These are phyloP conservation scores for Albophoma yamanashiensis DNA, from an alignment of 2,329 filamentous ascomycete species.

Conservation along the genomic window DNA sequence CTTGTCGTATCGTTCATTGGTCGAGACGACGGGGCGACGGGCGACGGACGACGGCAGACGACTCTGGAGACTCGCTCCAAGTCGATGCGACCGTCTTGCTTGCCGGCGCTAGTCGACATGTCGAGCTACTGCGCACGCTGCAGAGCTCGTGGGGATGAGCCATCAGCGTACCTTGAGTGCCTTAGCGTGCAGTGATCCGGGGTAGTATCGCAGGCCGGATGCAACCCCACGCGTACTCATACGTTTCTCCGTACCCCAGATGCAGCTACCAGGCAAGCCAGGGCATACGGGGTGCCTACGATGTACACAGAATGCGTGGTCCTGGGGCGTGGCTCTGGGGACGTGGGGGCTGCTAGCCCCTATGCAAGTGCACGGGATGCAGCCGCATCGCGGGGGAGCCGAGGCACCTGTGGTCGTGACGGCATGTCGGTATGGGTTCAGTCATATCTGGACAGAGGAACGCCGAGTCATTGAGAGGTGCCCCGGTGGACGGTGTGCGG, in stretches of 20 bases:
- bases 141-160: not conserved
- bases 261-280: not conserved
- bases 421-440: not conserved
- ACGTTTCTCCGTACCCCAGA: not conserved
- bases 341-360: not conserved
- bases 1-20: not conserved
- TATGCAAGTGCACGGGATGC: not conserved
- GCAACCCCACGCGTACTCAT: not conserved
- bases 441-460: not conserved
- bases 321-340: not conserved
- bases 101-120: not conserved
- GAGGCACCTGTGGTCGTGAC: not conserved
- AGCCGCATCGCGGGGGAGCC: not conserved
- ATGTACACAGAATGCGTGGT: not conserved
- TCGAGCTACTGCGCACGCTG: not conserved
- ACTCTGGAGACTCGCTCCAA: not conserved
- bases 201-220: not conserved
- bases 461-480: not conserved
- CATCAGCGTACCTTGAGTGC: too few species aligned
- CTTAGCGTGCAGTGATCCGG: not conserved
- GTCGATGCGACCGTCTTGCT: too few species aligned
- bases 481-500: not conserved
- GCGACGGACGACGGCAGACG: not conserved
- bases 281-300: too few species aligned
- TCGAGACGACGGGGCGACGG: too few species aligned